phyloP scores from a whole-genome alignment of 176 grass and related monocot genomes.

The Dendrocalamus sinicus region DNA sequence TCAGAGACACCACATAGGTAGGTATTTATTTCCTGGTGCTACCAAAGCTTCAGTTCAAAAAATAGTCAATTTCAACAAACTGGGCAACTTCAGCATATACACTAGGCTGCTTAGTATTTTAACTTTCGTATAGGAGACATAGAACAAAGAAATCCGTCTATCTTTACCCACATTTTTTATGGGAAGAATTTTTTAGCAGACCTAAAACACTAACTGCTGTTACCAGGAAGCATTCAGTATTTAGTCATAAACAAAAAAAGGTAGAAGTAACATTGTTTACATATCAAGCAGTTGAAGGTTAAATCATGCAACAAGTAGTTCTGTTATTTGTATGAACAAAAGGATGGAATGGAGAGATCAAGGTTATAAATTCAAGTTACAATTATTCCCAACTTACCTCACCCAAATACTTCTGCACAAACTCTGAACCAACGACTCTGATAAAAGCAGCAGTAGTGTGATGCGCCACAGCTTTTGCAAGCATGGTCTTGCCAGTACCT shows the following conservation, averaged over 20 bases:
- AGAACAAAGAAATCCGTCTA: not conserved
- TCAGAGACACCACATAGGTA: not conserved
- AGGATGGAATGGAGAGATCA: not conserved
- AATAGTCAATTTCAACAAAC: not conserved
- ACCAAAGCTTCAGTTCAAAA: constrained; percentile 1
- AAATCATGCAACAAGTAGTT: not conserved
- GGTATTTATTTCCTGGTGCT: not conserved
- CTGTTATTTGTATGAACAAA: constrained; percentile 5
- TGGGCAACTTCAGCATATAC: constrained; percentile 13
- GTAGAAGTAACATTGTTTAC: not conserved
- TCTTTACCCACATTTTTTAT: not conserved
- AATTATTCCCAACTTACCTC: constrained; percentile 59
- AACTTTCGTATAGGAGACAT: not conserved
- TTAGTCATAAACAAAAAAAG: not conserved
- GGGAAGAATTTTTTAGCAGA: not conserved
- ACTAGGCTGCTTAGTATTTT: not conserved
- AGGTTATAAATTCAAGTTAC: not conserved
- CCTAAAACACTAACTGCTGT: not conserved
- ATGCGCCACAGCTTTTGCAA: constrained; percentile 87
- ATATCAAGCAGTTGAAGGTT: not conserved
- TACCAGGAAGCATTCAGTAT: not conserved
- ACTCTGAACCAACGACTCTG: constrained; percentile 89
- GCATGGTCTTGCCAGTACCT: constrained; percentile 95
- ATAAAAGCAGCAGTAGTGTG: constrained; percentile 95
- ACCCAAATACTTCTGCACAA: constrained; percentile 94